phyloP scores from a whole-genome alignment of 148 eudicot genomes.

The Selenicereus undatus region DNA sequence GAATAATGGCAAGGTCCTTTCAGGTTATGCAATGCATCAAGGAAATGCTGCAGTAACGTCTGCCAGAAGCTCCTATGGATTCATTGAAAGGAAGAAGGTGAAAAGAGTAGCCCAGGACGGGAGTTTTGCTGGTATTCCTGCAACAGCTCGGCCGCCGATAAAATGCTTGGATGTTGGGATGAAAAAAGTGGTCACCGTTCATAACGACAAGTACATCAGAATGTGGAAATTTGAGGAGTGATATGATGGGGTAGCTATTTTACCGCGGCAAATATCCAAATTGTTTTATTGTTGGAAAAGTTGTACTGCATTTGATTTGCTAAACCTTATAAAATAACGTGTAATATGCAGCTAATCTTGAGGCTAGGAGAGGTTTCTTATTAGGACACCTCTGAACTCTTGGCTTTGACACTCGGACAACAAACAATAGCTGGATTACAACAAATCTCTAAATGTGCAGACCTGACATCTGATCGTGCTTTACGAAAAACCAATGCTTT shows the following conservation, averaged over 20 bases:
- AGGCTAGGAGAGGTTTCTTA: too few relatives aligned
- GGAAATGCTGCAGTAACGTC: constrained; percentile 23
- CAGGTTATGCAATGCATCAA: constrained; percentile 46
- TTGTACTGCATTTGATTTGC: too few relatives aligned
- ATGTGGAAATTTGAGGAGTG: constrained; percentile 54
- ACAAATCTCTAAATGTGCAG: too few relatives aligned
- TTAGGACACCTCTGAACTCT: too few relatives aligned
- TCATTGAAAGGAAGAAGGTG: constrained; percentile 44
- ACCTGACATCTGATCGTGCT: too few relatives aligned
- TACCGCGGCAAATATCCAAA: background rate
- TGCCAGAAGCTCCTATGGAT: constrained; percentile 28
- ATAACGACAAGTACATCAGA: constrained; percentile 43
- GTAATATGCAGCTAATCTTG: too few relatives aligned
- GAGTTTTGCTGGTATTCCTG: constrained; percentile 42
- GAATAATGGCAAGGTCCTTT: constrained; percentile 51
- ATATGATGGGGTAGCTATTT: background rate
- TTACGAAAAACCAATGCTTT: too few relatives aligned
- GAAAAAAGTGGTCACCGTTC: constrained; percentile 71
- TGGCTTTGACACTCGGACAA: too few relatives aligned
- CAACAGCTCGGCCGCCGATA: constrained; percentile 47
- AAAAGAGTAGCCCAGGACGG: constrained; percentile 45
- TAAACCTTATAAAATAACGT: too few relatives aligned
- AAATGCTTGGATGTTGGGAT: constrained; percentile 74
- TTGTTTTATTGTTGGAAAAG: background rate
- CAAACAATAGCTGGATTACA: too few relatives aligned